These are phyloP conservation scores for Salix exigua DNA, from an alignment of 345 rosid genomes.

Conservation along the genomic window DNA sequence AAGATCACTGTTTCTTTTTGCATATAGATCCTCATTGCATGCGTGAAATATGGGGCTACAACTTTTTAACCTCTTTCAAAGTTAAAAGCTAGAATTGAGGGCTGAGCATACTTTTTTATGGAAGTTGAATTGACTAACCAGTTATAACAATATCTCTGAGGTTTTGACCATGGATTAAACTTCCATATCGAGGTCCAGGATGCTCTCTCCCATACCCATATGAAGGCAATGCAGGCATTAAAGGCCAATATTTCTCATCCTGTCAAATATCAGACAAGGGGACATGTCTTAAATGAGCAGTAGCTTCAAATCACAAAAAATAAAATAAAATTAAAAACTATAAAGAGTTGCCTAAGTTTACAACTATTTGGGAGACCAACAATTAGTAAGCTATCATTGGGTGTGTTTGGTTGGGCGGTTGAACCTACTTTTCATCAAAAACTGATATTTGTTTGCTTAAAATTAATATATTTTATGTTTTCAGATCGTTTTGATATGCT, in stretches of 20 bases:
- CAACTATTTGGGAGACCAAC: neutral
- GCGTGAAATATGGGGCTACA: neutral
- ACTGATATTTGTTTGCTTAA: too few species aligned
- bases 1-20: neutral
- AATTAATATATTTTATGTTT: too few species aligned
- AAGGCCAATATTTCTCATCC: constrained; percentile 58
- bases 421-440: too few species aligned
- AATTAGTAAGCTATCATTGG: neutral
- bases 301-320: neutral
- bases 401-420: too few species aligned
- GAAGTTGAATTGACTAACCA: constrained; percentile 25
- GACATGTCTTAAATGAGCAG: neutral
- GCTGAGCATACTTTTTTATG: neutral
- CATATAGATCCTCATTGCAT: neutral
- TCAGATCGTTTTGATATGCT: too few species aligned
- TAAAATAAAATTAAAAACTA: neutral
- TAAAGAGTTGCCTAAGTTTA: neutral
- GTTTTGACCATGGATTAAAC: constrained; percentile 63
- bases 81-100: neutral
- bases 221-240: constrained; percentile 63
- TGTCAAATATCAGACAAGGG: constrained; percentile 15
- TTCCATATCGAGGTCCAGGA: constrained; percentile 61
- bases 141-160: constrained; percentile 60
- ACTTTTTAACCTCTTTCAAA: neutral
- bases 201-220: constrained; percentile 68